Base-by-base conservation (phyloP, 202 grass and related monocot species). In the Schoenoplectus tabernaemontani region DNA sequence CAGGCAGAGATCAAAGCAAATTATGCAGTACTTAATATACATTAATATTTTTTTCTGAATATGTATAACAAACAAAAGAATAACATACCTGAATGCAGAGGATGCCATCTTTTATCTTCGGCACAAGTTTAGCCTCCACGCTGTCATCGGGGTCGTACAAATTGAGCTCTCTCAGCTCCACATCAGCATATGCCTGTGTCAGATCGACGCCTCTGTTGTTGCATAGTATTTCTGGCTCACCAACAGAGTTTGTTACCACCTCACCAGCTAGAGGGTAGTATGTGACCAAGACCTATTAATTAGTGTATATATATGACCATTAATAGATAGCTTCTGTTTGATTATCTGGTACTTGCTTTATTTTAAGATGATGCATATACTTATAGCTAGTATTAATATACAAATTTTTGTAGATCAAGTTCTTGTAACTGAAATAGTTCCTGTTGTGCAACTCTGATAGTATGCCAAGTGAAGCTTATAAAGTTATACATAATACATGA, bases 191-290 rank as follows among this genome's bases (percentile, higher is more conserved):
- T 4, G 64, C 90, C 59, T 85, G 86, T 2, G 26, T 69, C 50
- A 98, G 87, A 54, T 92, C 89, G 1, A 98, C 88, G 34, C 96
- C 96, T 22, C 88, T 87, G 75, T 91, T 81, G 59, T 77, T 92
- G 83, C 96, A 98, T 7, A 89, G 78, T 38, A 98, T 67, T 90
- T 98, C 91, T 0, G 91, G 95, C 83, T 98, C 91, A 34, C 86
- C 89, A 3, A 36, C 82, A n/a, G 67, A 83, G 86, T 82, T 95
- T 17, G 64, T 20, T 17, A 86, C 81, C 32, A 98, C 88, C 70
- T 90, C 88, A 4, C 95, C 91, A 1, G 88, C 88, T 5, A 98
- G 71, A 17, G 95, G 91, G 70, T 98, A 92, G 86, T 92, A 95
- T 11, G 78, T 7, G 48, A 90, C 84, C 59, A 95, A 84, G 23